Evolutionary conservation across 2,329 filamentous ascomycete genomes (phyloP), one percentile per base, ranked within the genome.

Genomic region (Diaporthe vexans): DNA sequence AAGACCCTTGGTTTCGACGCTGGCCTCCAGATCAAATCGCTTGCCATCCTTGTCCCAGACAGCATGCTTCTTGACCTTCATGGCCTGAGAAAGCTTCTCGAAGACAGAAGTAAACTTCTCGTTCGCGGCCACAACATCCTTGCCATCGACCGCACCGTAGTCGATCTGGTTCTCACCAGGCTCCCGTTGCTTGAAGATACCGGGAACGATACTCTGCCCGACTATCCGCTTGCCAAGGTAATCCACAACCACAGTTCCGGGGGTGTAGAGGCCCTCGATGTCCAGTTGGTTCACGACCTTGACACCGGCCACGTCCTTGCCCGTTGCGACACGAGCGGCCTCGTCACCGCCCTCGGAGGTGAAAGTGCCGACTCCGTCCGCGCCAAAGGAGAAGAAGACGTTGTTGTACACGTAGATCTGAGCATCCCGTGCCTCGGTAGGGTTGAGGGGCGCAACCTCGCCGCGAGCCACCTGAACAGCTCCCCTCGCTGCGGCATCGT

Each of bases 361-460:
- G 83, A 99, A 99, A 21, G 97, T 99, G 57, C 97, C 96, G 59
- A 98, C 97, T 70, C 97, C 97, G 82, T 99, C 97, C 58, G 97
- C 96, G 76, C 97, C 97, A 79, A 98, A 98, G 0, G 97, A 98
- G 87, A 98, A 99, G 87, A 99, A 99, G 78, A 99, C 95, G 85
- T 99, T 99, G 88, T 98, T 98, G 88, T 98, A 98, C 33, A 99
- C 96, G 80, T 98, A 99, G 77, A 99, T 99, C 83, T 99, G 97
- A 5, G 97, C 97, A 82, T 99, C 96, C 78, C 90, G 91, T 77
- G 89, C 92, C 85, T 99, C 97, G 0, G 96, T 98, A 9, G 97
- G 97, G 85, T 99, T 99, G 72, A 99, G 86, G 9, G 97, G 95
- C 26, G 95, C 92, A 77, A 99, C 94, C 83, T 99, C 97, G 71